phyloP scores from a whole-genome alignment of 2,329 filamentous ascomycete genomes.

The Cladophialophora psammophila region DNA sequence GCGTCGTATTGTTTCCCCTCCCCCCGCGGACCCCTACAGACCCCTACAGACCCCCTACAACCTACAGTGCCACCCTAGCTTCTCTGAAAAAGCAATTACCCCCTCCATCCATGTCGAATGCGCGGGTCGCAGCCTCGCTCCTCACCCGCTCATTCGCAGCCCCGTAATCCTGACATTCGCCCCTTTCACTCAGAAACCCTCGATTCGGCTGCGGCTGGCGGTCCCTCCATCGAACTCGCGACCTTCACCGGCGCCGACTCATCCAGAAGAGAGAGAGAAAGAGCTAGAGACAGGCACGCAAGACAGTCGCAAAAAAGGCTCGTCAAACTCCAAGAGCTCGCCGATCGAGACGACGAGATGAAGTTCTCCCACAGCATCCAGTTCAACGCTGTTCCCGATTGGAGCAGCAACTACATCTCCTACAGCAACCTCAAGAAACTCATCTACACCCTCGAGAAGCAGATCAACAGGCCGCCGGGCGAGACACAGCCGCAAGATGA shows the following conservation, averaged over 20 bases:
- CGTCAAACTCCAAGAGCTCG: conserved; percentile 38
- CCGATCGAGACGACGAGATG: conserved; percentile 63
- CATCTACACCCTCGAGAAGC: conserved; percentile 94
- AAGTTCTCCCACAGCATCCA: conserved; percentile 99
- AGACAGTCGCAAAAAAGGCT: conserved; percentile 34
- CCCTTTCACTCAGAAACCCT: conserved; percentile 5
- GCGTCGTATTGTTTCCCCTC: too few species aligned
- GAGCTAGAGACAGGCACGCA: neutral
- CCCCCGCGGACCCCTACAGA: neutral
- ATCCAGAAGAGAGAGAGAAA: neutral
- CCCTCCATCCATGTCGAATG: conserved; percentile 34
- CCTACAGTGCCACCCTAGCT: neutral
- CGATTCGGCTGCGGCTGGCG: conserved; percentile 6
- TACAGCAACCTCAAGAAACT: conserved; percentile 99
- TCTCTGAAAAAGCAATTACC: conserved; percentile 10
- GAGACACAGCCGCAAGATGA: conserved; percentile 68
- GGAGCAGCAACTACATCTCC: conserved; percentile 96
- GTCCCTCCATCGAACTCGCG: conserved; percentile 34
- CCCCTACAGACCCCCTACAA: neutral
- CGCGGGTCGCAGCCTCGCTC: conserved; percentile 31
- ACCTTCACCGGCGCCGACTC: conserved; percentile 18
- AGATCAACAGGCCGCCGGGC: conserved; percentile 67
- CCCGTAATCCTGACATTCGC: conserved; percentile 13
- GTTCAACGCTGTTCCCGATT: conserved; percentile 99
- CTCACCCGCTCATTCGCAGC: conserved; percentile 17